phyloP scores from a whole-genome alignment of 2,329 filamentous ascomycete species.

The Catunica adiposa region DNA sequence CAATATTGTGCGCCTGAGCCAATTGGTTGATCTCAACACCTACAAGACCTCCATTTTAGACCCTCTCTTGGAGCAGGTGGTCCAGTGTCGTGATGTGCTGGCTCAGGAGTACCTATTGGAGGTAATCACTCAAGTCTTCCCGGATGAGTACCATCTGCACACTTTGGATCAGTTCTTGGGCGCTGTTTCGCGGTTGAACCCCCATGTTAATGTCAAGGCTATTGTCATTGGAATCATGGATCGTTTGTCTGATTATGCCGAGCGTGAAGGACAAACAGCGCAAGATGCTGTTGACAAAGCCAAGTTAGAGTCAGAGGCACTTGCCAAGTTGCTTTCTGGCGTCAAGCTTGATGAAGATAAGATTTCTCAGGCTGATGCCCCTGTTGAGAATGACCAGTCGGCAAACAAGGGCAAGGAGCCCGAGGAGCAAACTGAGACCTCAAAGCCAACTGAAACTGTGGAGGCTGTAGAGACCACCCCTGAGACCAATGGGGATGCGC shows the following conservation, averaged over 20 bases:
- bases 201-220: slow-evolving; percentile 91
- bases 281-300: slow-evolving; percentile 66
- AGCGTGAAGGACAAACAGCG: slow-evolving; percentile 52
- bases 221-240: slow-evolving; percentile 99
- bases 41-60: slow-evolving; percentile 85
- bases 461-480: neutral
- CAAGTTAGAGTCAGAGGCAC: slow-evolving; percentile 58
- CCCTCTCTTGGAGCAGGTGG: slow-evolving; percentile 85
- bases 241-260: slow-evolving; percentile 82
- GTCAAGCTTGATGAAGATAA: slow-evolving; percentile 49
- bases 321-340: slow-evolving; percentile 61
- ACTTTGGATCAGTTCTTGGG: slow-evolving; percentile 90
- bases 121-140: slow-evolving; percentile 97
- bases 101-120: slow-evolving; percentile 95
- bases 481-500: neutral
- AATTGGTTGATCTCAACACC: slow-evolving; percentile 83
- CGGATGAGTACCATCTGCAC: slow-evolving; percentile 94
- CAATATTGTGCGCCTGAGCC: slow-evolving; percentile 87
- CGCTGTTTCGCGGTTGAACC: slow-evolving; percentile 82
- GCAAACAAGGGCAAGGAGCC: neutral
- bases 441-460: too few relatives aligned
- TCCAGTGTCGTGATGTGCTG: slow-evolving; percentile 90
- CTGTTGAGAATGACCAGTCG: slow-evolving; percentile 8
- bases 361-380: slow-evolving; percentile 16
- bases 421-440: neutral